phyloP scores from a whole-genome alignment of 805 yeast species.

The Candida dajiaensis region DNA sequence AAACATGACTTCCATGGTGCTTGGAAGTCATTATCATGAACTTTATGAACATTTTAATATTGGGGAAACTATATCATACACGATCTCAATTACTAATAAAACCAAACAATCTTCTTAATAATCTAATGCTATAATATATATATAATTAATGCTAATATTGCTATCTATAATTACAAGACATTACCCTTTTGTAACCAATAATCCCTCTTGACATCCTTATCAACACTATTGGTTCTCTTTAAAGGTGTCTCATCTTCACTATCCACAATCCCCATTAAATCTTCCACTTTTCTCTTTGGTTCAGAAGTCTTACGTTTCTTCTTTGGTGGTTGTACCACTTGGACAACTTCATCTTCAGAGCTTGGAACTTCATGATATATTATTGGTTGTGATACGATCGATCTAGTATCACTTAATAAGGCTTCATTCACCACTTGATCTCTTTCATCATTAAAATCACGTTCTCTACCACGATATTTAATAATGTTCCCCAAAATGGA shows the following conservation, averaged over 20 bases:
- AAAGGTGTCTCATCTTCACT: conserved; percentile 15
- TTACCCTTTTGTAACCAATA: conserved; percentile 35
- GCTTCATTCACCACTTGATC: conserved; percentile 58
- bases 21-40: conserved; percentile 12
- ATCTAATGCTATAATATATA: too few relatives aligned
- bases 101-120: background rate
- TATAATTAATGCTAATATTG: too few relatives aligned
- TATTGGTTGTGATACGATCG: conserved; percentile 9
- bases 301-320: background rate
- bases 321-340: background rate
- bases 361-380: conserved; percentile 5
- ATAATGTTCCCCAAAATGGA: conserved; percentile 78
- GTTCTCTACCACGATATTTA: conserved; percentile 62
- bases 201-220: conserved; percentile 23
- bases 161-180: conserved; percentile 9
- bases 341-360: conserved; percentile 11
- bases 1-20: conserved; percentile 19
- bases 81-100: too few relatives aligned
- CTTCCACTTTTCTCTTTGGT: conserved; percentile 11
- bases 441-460: conserved; percentile 78
- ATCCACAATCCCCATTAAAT: conserved; percentile 23
- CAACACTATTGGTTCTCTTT: conserved; percentile 11
- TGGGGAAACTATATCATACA: too few relatives aligned
- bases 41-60: background rate
- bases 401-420: conserved; percentile 26